phyloP scores from a whole-genome alignment of 176 grass and related monocot genomes.

The Carex myosuroides region DNA sequence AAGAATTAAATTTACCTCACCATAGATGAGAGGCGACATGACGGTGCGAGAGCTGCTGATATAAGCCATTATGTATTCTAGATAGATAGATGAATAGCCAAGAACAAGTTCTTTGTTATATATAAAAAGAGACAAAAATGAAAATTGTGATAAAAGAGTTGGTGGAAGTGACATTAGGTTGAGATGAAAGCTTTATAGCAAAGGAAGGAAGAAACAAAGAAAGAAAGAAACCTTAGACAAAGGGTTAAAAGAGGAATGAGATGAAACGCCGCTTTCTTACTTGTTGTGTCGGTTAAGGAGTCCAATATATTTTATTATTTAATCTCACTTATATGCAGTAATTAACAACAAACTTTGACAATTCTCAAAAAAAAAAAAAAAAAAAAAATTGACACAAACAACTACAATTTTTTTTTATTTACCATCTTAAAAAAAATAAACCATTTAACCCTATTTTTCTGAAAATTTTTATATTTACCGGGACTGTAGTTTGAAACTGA shows the following conservation, averaged over 20 bases:
- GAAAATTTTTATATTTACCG: too few relatives aligned
- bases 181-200: slow-evolving; percentile 25
- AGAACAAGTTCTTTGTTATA: slow-evolving; percentile 2
- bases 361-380: too few relatives aligned
- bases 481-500: too few relatives aligned
- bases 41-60: neutral
- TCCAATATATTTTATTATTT: neutral
- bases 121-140: slow-evolving; percentile 16
- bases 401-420: too few relatives aligned
- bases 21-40: slow-evolving; percentile 19
- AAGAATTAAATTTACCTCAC: slow-evolving; percentile 1
- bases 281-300: slow-evolving; percentile 15
- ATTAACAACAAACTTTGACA: too few relatives aligned
- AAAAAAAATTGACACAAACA: too few relatives aligned
- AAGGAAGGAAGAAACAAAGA: slow-evolving; percentile 18
- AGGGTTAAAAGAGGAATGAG: slow-evolving; percentile 14
- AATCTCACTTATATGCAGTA: too few relatives aligned
- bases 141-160: slow-evolving; percentile 8
- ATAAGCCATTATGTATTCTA: neutral
- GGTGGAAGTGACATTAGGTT: slow-evolving; percentile 26
- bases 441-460: too few relatives aligned
- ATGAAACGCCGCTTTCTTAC: slow-evolving; percentile 19
- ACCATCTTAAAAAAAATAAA: too few relatives aligned
- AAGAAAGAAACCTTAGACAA: slow-evolving; percentile 17
- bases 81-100: neutral